Evolutionary conservation across 225 moss, liverwort and hornwort genomes (phyloP).

Genomic region (Polytrichum formosum): DNA sequence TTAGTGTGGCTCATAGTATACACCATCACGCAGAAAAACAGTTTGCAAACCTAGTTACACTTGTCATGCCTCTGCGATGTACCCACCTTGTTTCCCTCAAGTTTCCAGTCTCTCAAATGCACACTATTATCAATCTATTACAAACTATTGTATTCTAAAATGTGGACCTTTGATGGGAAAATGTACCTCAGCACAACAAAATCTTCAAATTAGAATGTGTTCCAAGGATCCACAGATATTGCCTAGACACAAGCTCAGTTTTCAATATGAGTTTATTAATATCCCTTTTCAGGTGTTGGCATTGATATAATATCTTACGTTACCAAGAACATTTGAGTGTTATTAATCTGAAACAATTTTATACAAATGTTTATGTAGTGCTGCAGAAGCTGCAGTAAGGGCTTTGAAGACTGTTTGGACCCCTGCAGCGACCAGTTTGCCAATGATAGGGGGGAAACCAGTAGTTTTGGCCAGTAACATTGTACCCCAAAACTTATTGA

Average conservation of each 20-base stretch:
- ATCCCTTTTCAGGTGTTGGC: neutral
- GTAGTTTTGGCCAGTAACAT: slow-evolving; percentile 22
- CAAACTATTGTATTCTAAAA: too few species aligned
- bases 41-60: too few species aligned
- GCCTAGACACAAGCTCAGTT: neutral
- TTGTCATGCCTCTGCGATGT: too few species aligned
- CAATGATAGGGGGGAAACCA: slow-evolving; percentile 17
- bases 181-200: too few species aligned
- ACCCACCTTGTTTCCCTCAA: too few species aligned
- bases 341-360: neutral
- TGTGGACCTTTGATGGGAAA: too few species aligned
- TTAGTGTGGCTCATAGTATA: too few species aligned
- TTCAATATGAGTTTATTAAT: neutral
- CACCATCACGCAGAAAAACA: too few species aligned
- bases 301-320: neutral
- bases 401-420: slow-evolving; percentile 29
- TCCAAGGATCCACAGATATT: too few species aligned
- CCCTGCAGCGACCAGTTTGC: slow-evolving; percentile 43
- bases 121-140: too few species aligned
- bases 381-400: slow-evolving; percentile 19
- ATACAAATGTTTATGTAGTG: neutral
- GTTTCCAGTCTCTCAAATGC: too few species aligned
- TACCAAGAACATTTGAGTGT: neutral
- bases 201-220: too few species aligned
- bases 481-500: slow-evolving; percentile 38